Base-by-base conservation (phyloP, 805 yeast species). In the Saccharomycopsis vini region DNA sequence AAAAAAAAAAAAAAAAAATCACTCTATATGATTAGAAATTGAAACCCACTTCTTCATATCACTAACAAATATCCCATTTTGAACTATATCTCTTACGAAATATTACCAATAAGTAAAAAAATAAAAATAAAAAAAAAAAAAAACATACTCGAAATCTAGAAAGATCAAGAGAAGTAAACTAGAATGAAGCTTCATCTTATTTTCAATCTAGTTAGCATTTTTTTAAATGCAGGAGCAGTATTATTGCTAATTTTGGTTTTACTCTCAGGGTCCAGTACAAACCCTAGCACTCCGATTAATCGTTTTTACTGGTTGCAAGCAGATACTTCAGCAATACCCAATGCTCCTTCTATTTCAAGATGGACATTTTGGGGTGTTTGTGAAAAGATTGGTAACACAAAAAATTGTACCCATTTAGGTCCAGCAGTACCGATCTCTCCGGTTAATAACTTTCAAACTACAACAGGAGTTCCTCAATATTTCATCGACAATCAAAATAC, bases 401-500 rank as follows among this genome's bases (percentile, higher is more conserved):
- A 53, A 23, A 57, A 68, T 52, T 87, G 87, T 64, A 60, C 76
- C 36, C 46, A 61, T 18, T 72, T 71, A 56, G 58, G 61, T 37
- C 82, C 96, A 16, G 97, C 85, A n/a, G 79, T 71, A 63, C 87
- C 95, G 35, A 77, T 88, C 58, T 83, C 94, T 21, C 96, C 96
- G 23, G 73, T 62, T 38, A 77, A 75, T 54, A 85, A 86, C 66
- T 87, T 87, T 54, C 15, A 19, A 22, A 68, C 79, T 56, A 26
- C 29, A 19, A 23, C 30, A 4, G 35, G 38, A n/a, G 44, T 48
- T 24, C 47, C 49, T 9, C 15, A 57, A 2, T 62, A 64, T 21
- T 79, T 87, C 53, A 53, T 64, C 41, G 52, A 60, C 26, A 59
- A 69, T 57, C 68, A 75, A 50, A 66, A 72, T 51, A 62, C 72